Percentiles rank a stretch among this genome's conserved stretches.
Evolutionary conservation across 192 early-diverging fungal species (phyloP).

Genomic region (Coemansia sp.): DNA sequence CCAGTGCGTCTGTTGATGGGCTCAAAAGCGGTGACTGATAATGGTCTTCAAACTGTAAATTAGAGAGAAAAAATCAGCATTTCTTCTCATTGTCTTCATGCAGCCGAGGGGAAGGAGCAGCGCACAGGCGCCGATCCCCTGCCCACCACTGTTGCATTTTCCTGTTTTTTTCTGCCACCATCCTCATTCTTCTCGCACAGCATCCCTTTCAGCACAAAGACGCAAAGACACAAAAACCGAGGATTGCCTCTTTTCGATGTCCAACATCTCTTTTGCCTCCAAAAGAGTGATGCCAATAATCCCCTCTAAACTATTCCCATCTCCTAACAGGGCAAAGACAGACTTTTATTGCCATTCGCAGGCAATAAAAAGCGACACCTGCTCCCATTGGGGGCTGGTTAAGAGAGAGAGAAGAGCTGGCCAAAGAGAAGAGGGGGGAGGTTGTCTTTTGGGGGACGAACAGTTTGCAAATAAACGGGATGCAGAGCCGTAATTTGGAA

Average conservation of each 20-base stretch:
- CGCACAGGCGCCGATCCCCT: not conserved
- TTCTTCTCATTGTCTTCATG: not conserved
- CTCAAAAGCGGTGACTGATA: too few species aligned
- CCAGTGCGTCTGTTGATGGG: too few species aligned
- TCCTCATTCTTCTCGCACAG: not conserved
- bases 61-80: not conserved
- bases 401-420: not conserved
- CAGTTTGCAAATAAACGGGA: not conserved
- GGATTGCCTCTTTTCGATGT: not conserved
- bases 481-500: not conserved
- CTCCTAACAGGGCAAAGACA: too few species aligned
- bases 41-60: too few species aligned
- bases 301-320: too few species aligned
- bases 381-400: too few species aligned
- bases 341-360: too few species aligned
- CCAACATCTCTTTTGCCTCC: not conserved
- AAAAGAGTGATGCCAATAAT: too few species aligned
- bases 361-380: too few species aligned
- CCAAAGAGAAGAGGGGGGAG: not conserved
- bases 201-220: too few species aligned
- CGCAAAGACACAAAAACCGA: not conserved
- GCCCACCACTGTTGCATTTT: not conserved
- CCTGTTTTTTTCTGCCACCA: conserved; percentile 3
- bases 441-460: not conserved
- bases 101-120: not conserved